These are phyloP conservation scores for Quercus wislizeni DNA, from an alignment of 306 rosid species.

Conservation along the genomic window DNA sequence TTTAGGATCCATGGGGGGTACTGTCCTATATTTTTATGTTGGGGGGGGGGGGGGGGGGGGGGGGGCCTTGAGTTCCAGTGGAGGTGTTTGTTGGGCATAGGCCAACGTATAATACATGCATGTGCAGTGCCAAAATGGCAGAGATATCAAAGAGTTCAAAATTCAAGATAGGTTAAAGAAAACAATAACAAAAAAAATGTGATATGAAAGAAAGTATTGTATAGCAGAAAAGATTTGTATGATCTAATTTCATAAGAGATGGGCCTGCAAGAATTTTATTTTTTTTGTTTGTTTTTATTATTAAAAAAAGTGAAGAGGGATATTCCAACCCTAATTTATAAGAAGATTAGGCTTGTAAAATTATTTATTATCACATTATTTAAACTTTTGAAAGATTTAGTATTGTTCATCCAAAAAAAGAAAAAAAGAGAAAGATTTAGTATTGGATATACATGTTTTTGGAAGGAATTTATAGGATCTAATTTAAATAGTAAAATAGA, in stretches of 20 bases:
- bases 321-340: too few species aligned
- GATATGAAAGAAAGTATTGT: not conserved
- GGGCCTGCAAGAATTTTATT: not conserved
- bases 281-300: not conserved
- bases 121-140: not conserved
- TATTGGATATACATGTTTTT: too few species aligned
- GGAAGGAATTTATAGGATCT: too few species aligned
- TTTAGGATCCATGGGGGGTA: not conserved
- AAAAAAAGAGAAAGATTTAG: too few species aligned
- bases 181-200: not conserved
- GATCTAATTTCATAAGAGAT: not conserved
- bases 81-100: not conserved
- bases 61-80: not conserved
- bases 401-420: too few species aligned
- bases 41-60: not conserved
- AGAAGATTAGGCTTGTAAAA: too few species aligned
- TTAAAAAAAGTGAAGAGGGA: too few species aligned
- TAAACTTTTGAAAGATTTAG: too few species aligned
- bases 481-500: too few species aligned
- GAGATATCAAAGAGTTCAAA: not conserved
- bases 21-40: not conserved
- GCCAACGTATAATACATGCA: not conserved
- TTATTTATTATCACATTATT: too few species aligned
- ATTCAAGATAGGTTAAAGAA: not conserved
- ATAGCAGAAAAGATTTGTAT: not conserved